Evolutionary conservation across 2,329 filamentous ascomycete species (phyloP), one percentile per base, ranked within the genome.

Genomic region (Fusarium foetens): DNA sequence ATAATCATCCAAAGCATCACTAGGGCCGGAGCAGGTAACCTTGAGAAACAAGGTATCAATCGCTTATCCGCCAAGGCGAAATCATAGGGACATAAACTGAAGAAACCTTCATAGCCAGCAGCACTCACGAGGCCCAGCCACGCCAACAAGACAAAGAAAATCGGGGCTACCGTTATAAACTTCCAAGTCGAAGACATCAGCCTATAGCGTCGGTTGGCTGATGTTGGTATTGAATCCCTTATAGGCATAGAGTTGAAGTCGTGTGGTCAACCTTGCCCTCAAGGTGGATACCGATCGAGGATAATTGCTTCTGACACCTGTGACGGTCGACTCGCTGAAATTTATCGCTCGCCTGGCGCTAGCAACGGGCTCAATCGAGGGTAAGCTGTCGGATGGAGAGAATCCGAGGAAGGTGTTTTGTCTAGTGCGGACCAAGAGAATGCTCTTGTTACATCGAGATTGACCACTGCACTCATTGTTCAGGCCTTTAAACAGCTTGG

Each of bases 281-380:
- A 10, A 25, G 23, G 6, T 43, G 6, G 23, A 25, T 43, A 19
- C 7, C 10, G 2, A 3, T 13, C 3, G 10, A 13, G 6, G 10
- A 25, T 1, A 13, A 43, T 25, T 43, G 10, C 41, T 17, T 25
- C 23, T 13, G 8, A 25, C 1, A 43, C 11, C 3, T 25, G 23
- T 8, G 11, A 4, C 41, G 0, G 7, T 25, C 0, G 4, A 8
- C 11, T 25, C 23, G 5, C 9, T 19, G 7, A 19, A 25, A 12
- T 8, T 8, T 8, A 25, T 19, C 10, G 11, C 16, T 43, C 7
- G 11, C 11, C 41, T 25, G 3, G 6, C 13, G 13, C 38, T 14
- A 14, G 12, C 12, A 39, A 8, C 12, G 5, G 12, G 7, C 19
- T 25, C 0, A 25, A 19, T 1, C 1, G 1, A 3, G 41, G 41